These are phyloP conservation scores for Ziziphus jujuba DNA, from an alignment of 306 rosid genomes.

Conservation along the genomic window DNA sequence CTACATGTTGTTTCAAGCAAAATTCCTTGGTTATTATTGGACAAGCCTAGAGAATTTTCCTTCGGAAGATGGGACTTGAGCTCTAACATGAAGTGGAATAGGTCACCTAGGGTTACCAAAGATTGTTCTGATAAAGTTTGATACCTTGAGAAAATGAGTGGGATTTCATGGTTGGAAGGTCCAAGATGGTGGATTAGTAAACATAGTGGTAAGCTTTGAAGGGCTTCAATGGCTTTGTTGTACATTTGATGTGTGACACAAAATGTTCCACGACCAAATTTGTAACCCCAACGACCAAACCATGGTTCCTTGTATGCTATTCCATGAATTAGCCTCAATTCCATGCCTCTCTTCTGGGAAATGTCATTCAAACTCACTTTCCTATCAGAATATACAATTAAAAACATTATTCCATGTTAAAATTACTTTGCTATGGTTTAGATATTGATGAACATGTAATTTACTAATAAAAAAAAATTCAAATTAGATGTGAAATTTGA, in stretches of 20 bases:
- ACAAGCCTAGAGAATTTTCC: slow-evolving; percentile 26
- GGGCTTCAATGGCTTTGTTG: slow-evolving; percentile 67
- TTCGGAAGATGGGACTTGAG: slow-evolving; percentile 65
- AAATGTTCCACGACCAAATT: slow-evolving; percentile 61
- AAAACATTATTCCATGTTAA: background rate
- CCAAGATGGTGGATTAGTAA: slow-evolving; percentile 45
- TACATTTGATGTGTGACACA: slow-evolving; percentile 63
- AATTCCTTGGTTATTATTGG: slow-evolving; percentile 33
- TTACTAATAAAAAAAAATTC: too few relatives aligned
- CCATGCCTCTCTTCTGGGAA: slow-evolving; percentile 75
- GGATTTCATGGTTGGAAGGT: slow-evolving; percentile 47
- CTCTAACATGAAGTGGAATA: slow-evolving; percentile 67
- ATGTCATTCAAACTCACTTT: slow-evolving; percentile 73
- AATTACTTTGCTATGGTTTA: too few relatives aligned
- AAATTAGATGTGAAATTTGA: too few relatives aligned
- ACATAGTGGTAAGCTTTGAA: slow-evolving; percentile 62
- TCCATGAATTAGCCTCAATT: slow-evolving; percentile 65
- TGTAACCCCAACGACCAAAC: slow-evolving; percentile 91
- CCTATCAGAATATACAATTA: slow-evolving; percentile 30
- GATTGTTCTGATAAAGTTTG: slow-evolving; percentile 73
- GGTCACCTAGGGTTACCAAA: slow-evolving; percentile 63
- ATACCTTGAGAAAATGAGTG: slow-evolving; percentile 60
- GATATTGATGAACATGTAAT: too few relatives aligned
- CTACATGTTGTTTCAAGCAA: slow-evolving; percentile 56
- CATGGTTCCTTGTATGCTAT: slow-evolving; percentile 64